Evolutionary conservation across 1,139 yeast species (phyloP).

Genomic region (Lizanozyma gosingica): DNA sequence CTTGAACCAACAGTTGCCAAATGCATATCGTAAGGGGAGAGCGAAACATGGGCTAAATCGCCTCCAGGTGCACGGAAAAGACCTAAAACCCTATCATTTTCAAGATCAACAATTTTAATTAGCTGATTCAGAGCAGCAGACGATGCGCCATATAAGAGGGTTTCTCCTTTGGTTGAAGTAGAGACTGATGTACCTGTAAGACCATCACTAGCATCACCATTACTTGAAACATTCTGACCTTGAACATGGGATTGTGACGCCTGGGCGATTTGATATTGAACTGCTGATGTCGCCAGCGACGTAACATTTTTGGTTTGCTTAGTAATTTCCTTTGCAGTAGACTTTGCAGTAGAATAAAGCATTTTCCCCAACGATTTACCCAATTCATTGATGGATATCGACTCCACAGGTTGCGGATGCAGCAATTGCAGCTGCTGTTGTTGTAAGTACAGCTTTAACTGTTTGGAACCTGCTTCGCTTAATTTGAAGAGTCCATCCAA

Average conservation of each 20-base stretch:
- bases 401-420: slow-evolving; percentile 4
- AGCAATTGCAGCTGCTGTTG: slow-evolving; percentile 4
- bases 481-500: slow-evolving; percentile 44
- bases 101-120: slow-evolving; percentile 38
- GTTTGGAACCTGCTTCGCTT: slow-evolving; percentile 40
- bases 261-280: slow-evolving; percentile 5
- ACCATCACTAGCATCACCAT: neutral
- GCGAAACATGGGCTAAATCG: slow-evolving; percentile 51
- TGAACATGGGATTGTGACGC: slow-evolving; percentile 8
- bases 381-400: slow-evolving; percentile 20
- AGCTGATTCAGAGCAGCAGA: slow-evolving; percentile 18
- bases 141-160: slow-evolving; percentile 8
- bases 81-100: slow-evolving; percentile 36
- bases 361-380: slow-evolving; percentile 22
- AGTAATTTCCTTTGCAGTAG: neutral
- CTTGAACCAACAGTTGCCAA: slow-evolving; percentile 48
- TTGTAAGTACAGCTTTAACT: slow-evolving; percentile 29
- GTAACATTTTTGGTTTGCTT: neutral
- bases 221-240: slow-evolving; percentile 10
- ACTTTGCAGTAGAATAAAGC: slow-evolving; percentile 21
- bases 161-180: slow-evolving; percentile 19
- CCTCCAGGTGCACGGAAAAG: slow-evolving; percentile 46
- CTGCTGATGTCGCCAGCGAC: neutral
- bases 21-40: slow-evolving; percentile 56
- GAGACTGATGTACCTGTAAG: slow-evolving; percentile 1